phyloP scores from a whole-genome alignment of 192 early-diverging fungal genomes.

The Entomortierella chlamydospora region DNA sequence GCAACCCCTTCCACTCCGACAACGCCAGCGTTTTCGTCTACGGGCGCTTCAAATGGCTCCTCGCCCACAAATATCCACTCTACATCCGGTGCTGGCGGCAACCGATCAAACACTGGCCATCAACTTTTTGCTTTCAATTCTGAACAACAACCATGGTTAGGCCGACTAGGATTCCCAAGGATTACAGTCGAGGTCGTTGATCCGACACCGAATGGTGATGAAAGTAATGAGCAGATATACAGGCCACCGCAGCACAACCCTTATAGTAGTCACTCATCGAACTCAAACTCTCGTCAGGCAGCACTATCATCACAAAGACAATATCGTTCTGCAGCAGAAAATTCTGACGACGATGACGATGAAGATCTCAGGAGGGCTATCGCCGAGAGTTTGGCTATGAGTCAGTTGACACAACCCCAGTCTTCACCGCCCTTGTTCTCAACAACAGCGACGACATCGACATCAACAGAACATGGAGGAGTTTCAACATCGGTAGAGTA shows the following conservation, averaged over 20 bases:
- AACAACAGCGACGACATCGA: neutral
- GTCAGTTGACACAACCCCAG: conserved; percentile 9
- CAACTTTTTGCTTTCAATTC: conserved; percentile 52
- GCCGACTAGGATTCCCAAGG: conserved; percentile 45
- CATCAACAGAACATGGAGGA: neutral
- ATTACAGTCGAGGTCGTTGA: conserved; percentile 51
- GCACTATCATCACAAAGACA: neutral
- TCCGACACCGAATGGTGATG: conserved; percentile 28
- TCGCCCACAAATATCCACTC: neutral
- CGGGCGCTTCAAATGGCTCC: neutral
- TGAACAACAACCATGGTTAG: conserved; percentile 49
- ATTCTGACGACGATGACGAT: conserved; percentile 26
- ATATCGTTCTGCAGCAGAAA: neutral
- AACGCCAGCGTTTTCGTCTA: neutral
- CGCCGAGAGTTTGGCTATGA: conserved; percentile 40
- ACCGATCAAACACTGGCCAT: conserved; percentile 27
- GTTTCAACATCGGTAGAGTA: neutral
- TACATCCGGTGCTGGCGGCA: neutral
- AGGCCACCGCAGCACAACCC: neutral
- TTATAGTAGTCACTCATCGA: neutral
- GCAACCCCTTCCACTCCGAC: conserved; percentile 1
- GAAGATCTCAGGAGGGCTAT: conserved; percentile 36
- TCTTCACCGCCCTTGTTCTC: neutral
- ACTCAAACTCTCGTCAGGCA: neutral
- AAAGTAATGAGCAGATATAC: neutral